phyloP scores from a whole-genome alignment of 179 eudicot genomes.

The Beta macrorhiza region DNA sequence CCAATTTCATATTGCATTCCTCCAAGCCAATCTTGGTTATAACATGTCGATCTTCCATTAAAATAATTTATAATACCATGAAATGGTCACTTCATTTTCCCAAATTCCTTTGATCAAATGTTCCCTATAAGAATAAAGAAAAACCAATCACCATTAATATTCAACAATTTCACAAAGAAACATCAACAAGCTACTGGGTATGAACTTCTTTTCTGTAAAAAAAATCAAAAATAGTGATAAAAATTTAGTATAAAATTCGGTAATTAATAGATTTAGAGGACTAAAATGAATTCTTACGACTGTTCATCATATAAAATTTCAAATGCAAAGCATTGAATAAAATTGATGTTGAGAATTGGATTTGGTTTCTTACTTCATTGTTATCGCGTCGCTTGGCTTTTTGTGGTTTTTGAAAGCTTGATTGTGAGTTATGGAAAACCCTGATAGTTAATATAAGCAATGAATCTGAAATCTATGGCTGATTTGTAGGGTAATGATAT shows the following conservation, averaged over 20 bases:
- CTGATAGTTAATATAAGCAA: too few relatives aligned
- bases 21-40: conserved; percentile 64
- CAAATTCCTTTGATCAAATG: conserved; percentile 20
- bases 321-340: too few relatives aligned
- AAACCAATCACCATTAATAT: not conserved
- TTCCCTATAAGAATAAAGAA: conserved; percentile 5
- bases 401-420: too few relatives aligned
- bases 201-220: not conserved
- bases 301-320: too few relatives aligned
- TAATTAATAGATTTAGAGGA: too few relatives aligned
- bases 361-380: too few relatives aligned
- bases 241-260: not conserved
- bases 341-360: too few relatives aligned
- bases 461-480: too few relatives aligned
- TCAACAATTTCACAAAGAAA: not conserved
- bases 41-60: conserved; percentile 54
- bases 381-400: too few relatives aligned
- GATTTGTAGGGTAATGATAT: too few relatives aligned
- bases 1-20: conserved; percentile 63
- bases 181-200: not conserved
- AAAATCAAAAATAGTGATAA: not conserved
- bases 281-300: too few relatives aligned
- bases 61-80: conserved; percentile 52
- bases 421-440: too few relatives aligned
- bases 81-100: conserved; percentile 42